A percentile compares a stretch with the other conserved stretches of the same genome.
Evolutionary conservation across 441 rosid genomes (phyloP).

Genomic region (Biscutella laevigata): DNA sequence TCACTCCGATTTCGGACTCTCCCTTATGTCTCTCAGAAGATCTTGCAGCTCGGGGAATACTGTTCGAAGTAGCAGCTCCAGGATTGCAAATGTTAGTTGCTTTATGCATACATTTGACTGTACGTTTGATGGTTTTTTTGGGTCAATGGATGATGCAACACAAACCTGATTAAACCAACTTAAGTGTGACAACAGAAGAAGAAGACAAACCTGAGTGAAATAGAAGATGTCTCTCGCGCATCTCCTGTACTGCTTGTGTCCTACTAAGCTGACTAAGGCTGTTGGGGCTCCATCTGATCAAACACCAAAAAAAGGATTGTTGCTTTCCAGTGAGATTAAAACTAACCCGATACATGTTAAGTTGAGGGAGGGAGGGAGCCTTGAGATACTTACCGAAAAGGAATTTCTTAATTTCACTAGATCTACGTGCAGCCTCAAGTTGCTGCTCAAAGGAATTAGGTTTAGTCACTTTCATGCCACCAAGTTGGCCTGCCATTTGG

Average conservation of each 20-base stretch:
- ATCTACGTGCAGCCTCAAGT: conserved; percentile 85
- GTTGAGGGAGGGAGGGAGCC: background rate
- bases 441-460: conserved; percentile 68
- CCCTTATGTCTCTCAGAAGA: conserved; percentile 51
- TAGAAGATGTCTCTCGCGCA: conserved; percentile 88
- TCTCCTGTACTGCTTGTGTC: conserved; percentile 78
- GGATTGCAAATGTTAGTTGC: conserved; percentile 64
- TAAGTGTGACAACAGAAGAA: no score
- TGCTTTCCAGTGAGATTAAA: conserved; percentile 2
- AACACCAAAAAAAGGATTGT: background rate
- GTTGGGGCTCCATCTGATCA: conserved; percentile 82
- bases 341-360: background rate
- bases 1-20: conserved; percentile 27
- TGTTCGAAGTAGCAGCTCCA: conserved; percentile 55
- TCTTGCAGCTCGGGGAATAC: conserved; percentile 75
- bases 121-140: background rate
- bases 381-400: conserved; percentile 54
- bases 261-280: conserved; percentile 81
- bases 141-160: conserved; percentile 7
- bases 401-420: conserved; percentile 64
- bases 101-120: conserved; percentile 80
- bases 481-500: conserved; percentile 39
- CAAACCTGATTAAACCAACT: background rate
- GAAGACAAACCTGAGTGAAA: conserved; percentile 70
- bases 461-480: conserved; percentile 46